Evolutionary conservation across 2,329 filamentous ascomycete genomes (phyloP), one percentile per base, ranked within the genome.

Genomic region (Cordyceps pruinosa): DNA sequence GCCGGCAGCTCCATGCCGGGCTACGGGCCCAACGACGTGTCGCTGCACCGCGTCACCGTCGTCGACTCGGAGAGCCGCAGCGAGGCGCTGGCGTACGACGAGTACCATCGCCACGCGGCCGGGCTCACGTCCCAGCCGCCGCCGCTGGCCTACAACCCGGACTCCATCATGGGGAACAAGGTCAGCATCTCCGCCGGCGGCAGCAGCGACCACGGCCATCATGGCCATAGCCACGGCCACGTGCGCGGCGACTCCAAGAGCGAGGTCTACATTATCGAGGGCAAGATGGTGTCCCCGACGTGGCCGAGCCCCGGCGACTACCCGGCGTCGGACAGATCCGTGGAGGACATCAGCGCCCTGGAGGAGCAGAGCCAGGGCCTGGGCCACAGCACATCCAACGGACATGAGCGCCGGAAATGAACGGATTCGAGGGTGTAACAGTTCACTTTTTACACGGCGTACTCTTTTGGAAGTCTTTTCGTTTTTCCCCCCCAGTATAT

Each of bases 211-310:
- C 15, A 37, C 34, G 5, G 13, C 13, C 10, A 39, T 10, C 17
- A 7, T n/a, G n/a, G n/a, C n/a, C n/a, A n/a, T n/a, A n/a, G n/a
- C n/a, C 28, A 45, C 23, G 4, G n/a, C n/a, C 21, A 60, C 34
- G 55, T 61, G 9, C 53, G 35, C 19, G 64, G 58, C 26, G 62
- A 67, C 12, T 64, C 62, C 35, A 68, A 65, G 32, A 73, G 70
- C 61, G 72, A 74, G 48, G 63, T 70, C 42, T 70, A 69, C 52
- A 63, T 74, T 46, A 71, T 72, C 19, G 67, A 73, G 56, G 69
- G 69, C 1, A 57, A 26, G 64, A 66, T 19, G 60, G 61, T 12
- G 4, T 64, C 60, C 1, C 64, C 66, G 2, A 58, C 62, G n/a
- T 64, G 62, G 60, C n/a, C n/a, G n/a, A 63, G 62, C 13, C 34